phyloP scores from a whole-genome alignment of 139 green algal genomes.

The Nannochloris sp. region DNA sequence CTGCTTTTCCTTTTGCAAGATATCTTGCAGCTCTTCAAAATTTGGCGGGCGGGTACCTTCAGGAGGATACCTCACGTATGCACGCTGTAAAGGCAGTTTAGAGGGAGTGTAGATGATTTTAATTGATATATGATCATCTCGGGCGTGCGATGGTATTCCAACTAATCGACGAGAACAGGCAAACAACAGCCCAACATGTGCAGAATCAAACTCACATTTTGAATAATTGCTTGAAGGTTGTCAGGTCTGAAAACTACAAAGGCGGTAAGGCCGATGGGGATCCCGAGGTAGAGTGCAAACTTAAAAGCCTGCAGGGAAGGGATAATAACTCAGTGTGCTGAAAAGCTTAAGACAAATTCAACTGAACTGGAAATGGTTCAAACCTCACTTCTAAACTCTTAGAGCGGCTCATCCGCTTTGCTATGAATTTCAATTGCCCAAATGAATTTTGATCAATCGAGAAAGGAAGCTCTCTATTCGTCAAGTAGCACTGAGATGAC shows the following conservation, averaged over 20 bases:
- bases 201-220: neutral
- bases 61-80: conserved; percentile 43
- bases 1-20: conserved; percentile 4
- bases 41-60: conserved; percentile 15
- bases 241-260: conserved; percentile 46
- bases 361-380: neutral
- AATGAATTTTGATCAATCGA: no score
- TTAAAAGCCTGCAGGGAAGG: conserved; percentile 58
- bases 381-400: neutral
- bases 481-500: no score
- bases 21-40: conserved; percentile 26
- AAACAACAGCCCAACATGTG: no score
- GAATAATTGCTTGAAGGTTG: conserved; percentile 53
- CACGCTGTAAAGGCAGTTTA: neutral
- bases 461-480: no score
- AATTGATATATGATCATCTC: neutral
- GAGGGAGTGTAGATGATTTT: neutral
- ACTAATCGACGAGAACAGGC: neutral
- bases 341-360: neutral
- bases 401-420: neutral
- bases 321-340: neutral
- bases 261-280: conserved; percentile 59
- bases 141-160: neutral
- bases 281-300: conserved; percentile 56
- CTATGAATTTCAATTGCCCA: no score